Base-by-base conservation (phyloP, 163 green algal species). In the Coccomyxa subellipsoidea region DNA sequence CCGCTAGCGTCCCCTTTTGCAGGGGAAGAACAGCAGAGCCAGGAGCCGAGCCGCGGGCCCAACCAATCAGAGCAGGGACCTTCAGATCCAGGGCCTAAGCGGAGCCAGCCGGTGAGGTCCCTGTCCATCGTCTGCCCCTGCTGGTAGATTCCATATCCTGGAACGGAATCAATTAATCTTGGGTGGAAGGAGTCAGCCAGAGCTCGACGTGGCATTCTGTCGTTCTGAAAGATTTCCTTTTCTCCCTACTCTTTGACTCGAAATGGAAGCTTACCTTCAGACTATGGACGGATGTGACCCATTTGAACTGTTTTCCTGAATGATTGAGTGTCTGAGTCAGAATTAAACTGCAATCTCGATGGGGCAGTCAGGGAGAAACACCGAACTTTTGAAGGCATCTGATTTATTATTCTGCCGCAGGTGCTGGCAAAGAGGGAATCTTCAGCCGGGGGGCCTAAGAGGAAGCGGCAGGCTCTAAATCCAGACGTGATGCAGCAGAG, bases 1-100 rank as follows among this genome's bases (percentile, higher is more conserved):
- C 75, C 75, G 37, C 75, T 69, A 37, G 32, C 75, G 23, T 80
- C 75, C 8, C 75, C 75, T 25, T 80, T 80, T 39, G 75, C 32
- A 7, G 32, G n/a, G 37, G 32, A 38, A 37, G 75, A 80, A 27
- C 75, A 35, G 36, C 75, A 80, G 37, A 35, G 29, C 75, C 40
- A 21, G 18, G 75, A 80, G 18, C n/a, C 69, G n/a, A 23, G 2
- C 69, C 18, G 69, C 7, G n/a, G n/a, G n/a, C n/a, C n/a, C n/a
- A n/a, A 34, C 69, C 12, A 21, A 15, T 23, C n/a, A 10, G 7
- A 7, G 1, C 1, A 35, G n/a, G 18, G 21, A 18, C 47, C 21
- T 18, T 12, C 47, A 8, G 47, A 59, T 27, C 47, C 47, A 59
- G 47, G 15, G 5, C 23, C 47, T 18, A 59, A 59, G 23, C 21